A percentile compares a stretch with the other conserved stretches of the same genome.
Evolutionary conservation across 371 early-diverging fungal species (phyloP).

Genomic region (Apophysomyces ossiformis): DNA sequence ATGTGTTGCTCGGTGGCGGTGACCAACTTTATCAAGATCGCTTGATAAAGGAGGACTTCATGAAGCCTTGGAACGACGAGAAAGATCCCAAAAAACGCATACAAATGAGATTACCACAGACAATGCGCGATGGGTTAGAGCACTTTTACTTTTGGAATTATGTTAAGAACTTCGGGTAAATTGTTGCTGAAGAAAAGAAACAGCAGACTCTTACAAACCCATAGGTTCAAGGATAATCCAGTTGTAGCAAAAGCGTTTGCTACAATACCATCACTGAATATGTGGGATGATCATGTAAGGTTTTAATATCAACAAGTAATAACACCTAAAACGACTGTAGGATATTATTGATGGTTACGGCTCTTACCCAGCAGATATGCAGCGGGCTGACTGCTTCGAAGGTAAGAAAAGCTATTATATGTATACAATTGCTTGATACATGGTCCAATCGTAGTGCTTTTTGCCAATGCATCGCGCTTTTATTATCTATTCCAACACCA

Average conservation of each 20-base stretch:
- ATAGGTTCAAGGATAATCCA: constrained; percentile 41
- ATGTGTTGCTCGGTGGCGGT: constrained; percentile 84
- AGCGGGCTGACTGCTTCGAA: constrained; percentile 53
- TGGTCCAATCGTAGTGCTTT: constrained; percentile 20
- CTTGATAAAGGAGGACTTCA: constrained; percentile 42
- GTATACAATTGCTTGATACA: not conserved
- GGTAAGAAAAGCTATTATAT: constrained; percentile 17
- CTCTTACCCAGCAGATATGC: constrained; percentile 83
- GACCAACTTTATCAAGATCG: constrained; percentile 79
- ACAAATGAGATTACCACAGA: constrained; percentile 48
- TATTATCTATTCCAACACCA: constrained; percentile 89
- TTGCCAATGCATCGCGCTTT: constrained; percentile 71
- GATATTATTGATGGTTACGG: constrained; percentile 81
- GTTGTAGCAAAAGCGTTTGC: constrained; percentile 68
- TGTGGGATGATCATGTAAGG: constrained; percentile 83
- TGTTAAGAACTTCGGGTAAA: constrained; percentile 66
- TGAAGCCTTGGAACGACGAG: constrained; percentile 51
- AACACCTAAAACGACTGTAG: constrained; percentile 12
- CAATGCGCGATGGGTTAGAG: constrained; percentile 62
- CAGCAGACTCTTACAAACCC: not conserved
- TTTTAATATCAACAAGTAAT: not conserved
- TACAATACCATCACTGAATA: constrained; percentile 74
- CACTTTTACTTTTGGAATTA: constrained; percentile 80
- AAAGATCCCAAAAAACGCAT: constrained; percentile 42
- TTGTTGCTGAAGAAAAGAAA: no score